A percentile compares a stretch with the other conserved stretches of the same genome.
Conservation (phyloP, 345 rosid genomes). For the Crucihimalaya himalaica region DNA sequence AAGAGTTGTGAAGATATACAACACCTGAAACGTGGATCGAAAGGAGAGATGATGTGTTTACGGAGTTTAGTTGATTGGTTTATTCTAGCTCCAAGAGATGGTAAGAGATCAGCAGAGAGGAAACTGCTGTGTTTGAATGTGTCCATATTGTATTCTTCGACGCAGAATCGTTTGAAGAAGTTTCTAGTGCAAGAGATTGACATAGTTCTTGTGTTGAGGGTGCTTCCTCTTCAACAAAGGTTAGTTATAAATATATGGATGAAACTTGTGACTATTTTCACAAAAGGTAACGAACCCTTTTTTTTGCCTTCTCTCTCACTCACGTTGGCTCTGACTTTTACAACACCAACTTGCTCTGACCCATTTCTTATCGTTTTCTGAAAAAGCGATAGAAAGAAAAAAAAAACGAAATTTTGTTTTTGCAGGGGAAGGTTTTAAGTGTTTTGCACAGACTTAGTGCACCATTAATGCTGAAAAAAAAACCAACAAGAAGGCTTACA, state of each 20-base stretch:
- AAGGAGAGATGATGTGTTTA: conserved; percentile 83
- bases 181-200: conserved; percentile 51
- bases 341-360: conserved; percentile 42
- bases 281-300: conserved; percentile 55
- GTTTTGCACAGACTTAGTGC: conserved; percentile 46
- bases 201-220: conserved; percentile 41
- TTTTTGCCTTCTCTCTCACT: conserved; percentile 24
- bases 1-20: conserved; percentile 19
- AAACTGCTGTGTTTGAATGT: conserved; percentile 52
- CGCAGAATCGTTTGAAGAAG: conserved; percentile 86
- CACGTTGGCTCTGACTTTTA: conserved; percentile 42
- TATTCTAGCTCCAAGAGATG: conserved; percentile 95
- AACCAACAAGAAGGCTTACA: conserved; percentile 19
- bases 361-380: conserved; percentile 37
- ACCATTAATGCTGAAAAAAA: conserved; percentile 43
- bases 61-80: conserved; percentile 81
- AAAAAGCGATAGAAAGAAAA: conserved; percentile 7
- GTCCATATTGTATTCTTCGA: conserved; percentile 58
- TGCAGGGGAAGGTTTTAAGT: conserved; percentile 33
- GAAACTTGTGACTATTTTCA: conserved; percentile 55
- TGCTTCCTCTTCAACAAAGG: conserved; percentile 27
- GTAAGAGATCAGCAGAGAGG: conserved; percentile 82
- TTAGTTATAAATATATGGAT: conserved; percentile 50
- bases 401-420: background rate
- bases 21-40: conserved; percentile 76